A percentile compares a stretch with the other conserved stretches of the same genome.
phyloP scores from a whole-genome alignment of 164 flowering plant species.

The Dillenia turbinata region DNA sequence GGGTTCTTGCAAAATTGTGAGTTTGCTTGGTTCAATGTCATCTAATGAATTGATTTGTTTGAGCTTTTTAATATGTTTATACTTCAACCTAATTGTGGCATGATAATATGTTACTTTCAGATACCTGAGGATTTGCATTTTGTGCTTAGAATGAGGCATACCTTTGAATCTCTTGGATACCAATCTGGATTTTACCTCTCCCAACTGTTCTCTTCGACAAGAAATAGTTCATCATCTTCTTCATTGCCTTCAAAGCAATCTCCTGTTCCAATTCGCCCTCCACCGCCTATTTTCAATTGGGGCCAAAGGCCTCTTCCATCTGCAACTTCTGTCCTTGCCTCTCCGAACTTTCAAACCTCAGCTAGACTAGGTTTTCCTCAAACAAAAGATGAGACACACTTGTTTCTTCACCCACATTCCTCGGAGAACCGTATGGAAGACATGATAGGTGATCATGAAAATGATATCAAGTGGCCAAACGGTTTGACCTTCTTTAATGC shows the following conservation, averaged over 20 bases:
- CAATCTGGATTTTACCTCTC: conserved; percentile 95
- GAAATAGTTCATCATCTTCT: conserved; percentile 48
- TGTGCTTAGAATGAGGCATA: conserved; percentile 97
- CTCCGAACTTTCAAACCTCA: conserved; percentile 48
- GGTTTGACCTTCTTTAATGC: conserved; percentile 85
- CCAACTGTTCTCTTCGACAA: conserved; percentile 80
- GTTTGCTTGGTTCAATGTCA: conserved; percentile 15
- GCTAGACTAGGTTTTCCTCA: conserved; percentile 54
- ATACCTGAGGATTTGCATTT: conserved; percentile 97
- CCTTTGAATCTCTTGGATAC: conserved; percentile 93
- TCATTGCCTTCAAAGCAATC: conserved; percentile 55
- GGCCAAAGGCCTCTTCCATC: conserved; percentile 61
- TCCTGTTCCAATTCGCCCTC: conserved; percentile 41
- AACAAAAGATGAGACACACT: conserved; percentile 68
- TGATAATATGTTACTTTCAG: conserved; percentile 28
- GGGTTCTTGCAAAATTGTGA: conserved; percentile 98
- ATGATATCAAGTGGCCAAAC: conserved; percentile 94
- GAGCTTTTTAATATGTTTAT: conserved; percentile 1
- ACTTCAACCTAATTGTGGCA: conserved; percentile 2
- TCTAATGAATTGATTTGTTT: neutral
- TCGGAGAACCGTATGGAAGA: conserved; percentile 62
- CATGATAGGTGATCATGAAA: conserved; percentile 68
- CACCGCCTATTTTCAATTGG: conserved; percentile 84
- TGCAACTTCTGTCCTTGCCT: conserved; percentile 34
- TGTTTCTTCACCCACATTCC: conserved; percentile 73